Evolutionary conservation across 805 yeast species (phyloP).

Genomic region (Kodamaea jinghongensis): DNA sequence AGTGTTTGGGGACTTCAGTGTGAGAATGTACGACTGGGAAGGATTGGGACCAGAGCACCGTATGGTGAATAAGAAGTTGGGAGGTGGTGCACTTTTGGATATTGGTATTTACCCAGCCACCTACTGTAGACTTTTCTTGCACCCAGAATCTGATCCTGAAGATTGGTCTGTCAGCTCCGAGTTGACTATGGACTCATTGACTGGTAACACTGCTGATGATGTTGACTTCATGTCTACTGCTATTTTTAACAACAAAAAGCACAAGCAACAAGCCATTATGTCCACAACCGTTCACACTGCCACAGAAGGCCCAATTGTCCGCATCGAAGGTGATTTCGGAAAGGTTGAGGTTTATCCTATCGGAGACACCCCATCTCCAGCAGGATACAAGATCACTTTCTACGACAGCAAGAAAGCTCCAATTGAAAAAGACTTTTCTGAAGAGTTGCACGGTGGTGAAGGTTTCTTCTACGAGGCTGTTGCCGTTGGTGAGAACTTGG

Average conservation of each 20-base stretch:
- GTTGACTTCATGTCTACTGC: slow-evolving; percentile 43
- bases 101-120: slow-evolving; percentile 53
- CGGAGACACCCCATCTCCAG: slow-evolving; percentile 16
- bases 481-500: slow-evolving; percentile 47
- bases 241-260: slow-evolving; percentile 36
- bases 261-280: slow-evolving; percentile 42
- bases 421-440: slow-evolving; percentile 6
- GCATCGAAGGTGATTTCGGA: slow-evolving; percentile 13
- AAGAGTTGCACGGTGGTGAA: slow-evolving; percentile 35
- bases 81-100: slow-evolving; percentile 58
- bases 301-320: slow-evolving; percentile 9
- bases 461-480: slow-evolving; percentile 60
- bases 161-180: slow-evolving; percentile 24
- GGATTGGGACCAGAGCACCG: slow-evolving; percentile 32
- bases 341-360: slow-evolving; percentile 9
- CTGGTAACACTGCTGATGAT: slow-evolving; percentile 33
- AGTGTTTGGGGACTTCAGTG: slow-evolving; percentile 42
- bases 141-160: slow-evolving; percentile 16
- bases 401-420: slow-evolving; percentile 17
- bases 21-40: slow-evolving; percentile 27
- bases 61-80: slow-evolving; percentile 38
- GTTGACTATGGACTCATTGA: slow-evolving; percentile 24
- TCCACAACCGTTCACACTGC: slow-evolving; percentile 15
- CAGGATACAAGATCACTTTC: slow-evolving; percentile 15
- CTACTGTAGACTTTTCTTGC: slow-evolving; percentile 23